These are phyloP conservation scores for Cardamine occulta DNA, from an alignment of 345 rosid genomes.

Conservation along the genomic window DNA sequence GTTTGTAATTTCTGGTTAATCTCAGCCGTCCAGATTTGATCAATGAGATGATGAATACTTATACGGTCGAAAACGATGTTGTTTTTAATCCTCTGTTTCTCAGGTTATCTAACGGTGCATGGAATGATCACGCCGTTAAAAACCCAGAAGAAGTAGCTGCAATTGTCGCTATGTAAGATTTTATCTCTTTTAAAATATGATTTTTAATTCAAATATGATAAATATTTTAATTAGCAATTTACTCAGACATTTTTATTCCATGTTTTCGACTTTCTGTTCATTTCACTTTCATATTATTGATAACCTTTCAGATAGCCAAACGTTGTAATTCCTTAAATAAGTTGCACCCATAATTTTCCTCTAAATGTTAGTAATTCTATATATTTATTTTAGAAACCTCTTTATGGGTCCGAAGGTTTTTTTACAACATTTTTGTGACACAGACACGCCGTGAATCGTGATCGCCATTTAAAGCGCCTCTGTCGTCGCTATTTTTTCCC, in stretches of 20 bases:
- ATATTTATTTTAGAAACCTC: slow-evolving; percentile 10
- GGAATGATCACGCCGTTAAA: slow-evolving; percentile 67
- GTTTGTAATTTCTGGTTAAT: slow-evolving; percentile 5
- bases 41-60: not conserved
- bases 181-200: not conserved
- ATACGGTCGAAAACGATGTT: not conserved
- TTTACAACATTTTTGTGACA: slow-evolving; percentile 21
- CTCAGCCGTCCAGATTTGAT: slow-evolving; percentile 22
- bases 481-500: slow-evolving; percentile 36
- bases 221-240: not conserved
- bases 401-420: not conserved
- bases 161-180: slow-evolving; percentile 72
- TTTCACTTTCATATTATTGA: slow-evolving; percentile 30
- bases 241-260: not conserved
- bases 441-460: slow-evolving; percentile 43
- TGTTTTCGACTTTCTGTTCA: slow-evolving; percentile 7
- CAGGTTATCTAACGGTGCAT: slow-evolving; percentile 46
- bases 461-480: slow-evolving; percentile 43
- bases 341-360: not conserved
- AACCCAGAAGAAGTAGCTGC: slow-evolving; percentile 75
- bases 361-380: slow-evolving; percentile 3
- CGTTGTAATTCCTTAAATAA: slow-evolving; percentile 10
- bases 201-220: not conserved
- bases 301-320: slow-evolving; percentile 31
- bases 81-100: slow-evolving; percentile 2